A percentile compares a stretch with the other conserved stretches of the same genome.
These are phyloP conservation scores for Arabidopsis thaliana DNA, from an alignment of 345 rosid species.

Conservation along the genomic window DNA sequence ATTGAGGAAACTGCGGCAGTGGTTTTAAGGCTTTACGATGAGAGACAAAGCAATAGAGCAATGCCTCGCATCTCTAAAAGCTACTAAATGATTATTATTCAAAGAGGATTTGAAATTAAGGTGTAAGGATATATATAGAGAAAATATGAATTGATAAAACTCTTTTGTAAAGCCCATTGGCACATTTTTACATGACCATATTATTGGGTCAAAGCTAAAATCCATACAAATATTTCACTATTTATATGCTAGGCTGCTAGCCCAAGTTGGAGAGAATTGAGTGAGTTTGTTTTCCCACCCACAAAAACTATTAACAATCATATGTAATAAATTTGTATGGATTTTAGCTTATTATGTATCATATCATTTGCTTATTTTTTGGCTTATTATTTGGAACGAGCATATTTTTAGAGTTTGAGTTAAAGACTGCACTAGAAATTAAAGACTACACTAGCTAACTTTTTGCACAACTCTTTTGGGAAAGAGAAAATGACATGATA, in stretches of 20 bases:
- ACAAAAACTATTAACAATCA: neutral
- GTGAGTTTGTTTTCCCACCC: neutral
- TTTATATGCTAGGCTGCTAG: slow-evolving; percentile 35
- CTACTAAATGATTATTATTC: slow-evolving; percentile 44
- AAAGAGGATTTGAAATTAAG: neutral
- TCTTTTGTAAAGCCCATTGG: slow-evolving; percentile 7
- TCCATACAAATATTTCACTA: slow-evolving; percentile 1
- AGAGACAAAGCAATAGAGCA: slow-evolving; percentile 62
- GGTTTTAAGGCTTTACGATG: slow-evolving; percentile 73
- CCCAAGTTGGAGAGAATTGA: slow-evolving; percentile 20
- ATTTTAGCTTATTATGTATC: too few relatives aligned
- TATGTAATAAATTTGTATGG: too few relatives aligned
- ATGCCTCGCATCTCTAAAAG: slow-evolving; percentile 84
- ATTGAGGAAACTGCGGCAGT: slow-evolving; percentile 92
- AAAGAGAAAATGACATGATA: neutral
- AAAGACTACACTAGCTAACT: too few relatives aligned
- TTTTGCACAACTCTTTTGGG: neutral
- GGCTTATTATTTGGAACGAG: too few relatives aligned
- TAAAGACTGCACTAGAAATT: too few relatives aligned
- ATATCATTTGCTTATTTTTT: too few relatives aligned
- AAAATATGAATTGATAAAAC: slow-evolving; percentile 17
- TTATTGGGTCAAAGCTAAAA: slow-evolving; percentile 8
- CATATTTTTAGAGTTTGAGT: too few relatives aligned
- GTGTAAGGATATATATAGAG: slow-evolving; percentile 26
- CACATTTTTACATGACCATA: neutral